Percentiles rank a stretch among this genome's conserved stretches.
Conservation (phyloP, 1,284 basidiomycete species). For the Ustilago tritici region DNA sequence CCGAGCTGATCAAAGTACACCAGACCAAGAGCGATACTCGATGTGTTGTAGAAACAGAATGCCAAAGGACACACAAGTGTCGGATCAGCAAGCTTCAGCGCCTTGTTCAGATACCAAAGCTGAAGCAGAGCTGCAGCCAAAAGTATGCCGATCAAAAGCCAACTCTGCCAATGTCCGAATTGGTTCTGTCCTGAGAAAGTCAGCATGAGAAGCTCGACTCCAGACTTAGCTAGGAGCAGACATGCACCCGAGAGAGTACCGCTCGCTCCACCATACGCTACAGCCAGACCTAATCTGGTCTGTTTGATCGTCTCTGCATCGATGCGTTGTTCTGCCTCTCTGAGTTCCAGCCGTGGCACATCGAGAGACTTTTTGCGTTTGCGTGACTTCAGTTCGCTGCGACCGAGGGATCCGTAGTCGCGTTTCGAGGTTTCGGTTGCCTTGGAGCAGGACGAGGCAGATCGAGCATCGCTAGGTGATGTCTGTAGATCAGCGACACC, state of each 20-base stretch:
- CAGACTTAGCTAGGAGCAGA: slow-evolving; percentile 91
- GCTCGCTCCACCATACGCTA: slow-evolving; percentile 88
- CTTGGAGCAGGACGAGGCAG: background rate
- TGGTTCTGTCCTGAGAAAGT: slow-evolving; percentile 82
- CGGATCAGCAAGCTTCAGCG: slow-evolving; percentile 78
- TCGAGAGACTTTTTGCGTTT: slow-evolving; percentile 40
- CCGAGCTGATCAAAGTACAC: slow-evolving; percentile 92
- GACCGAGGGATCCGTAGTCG: slow-evolving; percentile 44
- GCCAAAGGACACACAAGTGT: slow-evolving; percentile 92
- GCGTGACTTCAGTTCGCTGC: slow-evolving; percentile 21
- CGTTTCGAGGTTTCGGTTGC: slow-evolving; percentile 16
- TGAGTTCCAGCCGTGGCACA: slow-evolving; percentile 44
- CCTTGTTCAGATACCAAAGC: slow-evolving; percentile 93
- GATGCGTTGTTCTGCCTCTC: slow-evolving; percentile 33
- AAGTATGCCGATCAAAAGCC: slow-evolving; percentile 80
- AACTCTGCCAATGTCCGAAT: slow-evolving; percentile 83
- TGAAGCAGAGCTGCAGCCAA: slow-evolving; percentile 78
- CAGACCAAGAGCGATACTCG: slow-evolving; percentile 75
- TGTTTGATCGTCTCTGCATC: slow-evolving; percentile 40
- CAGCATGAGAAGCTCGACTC: slow-evolving; percentile 86
- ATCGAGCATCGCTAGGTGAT: background rate
- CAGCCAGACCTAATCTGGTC: slow-evolving; percentile 79
- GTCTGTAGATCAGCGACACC: background rate
- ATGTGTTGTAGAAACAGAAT: slow-evolving; percentile 95
- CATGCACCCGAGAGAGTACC: slow-evolving; percentile 95